Conservation (phyloP, 2,329 filamentous ascomycete genomes). For the Eutypella sp. region DNA sequence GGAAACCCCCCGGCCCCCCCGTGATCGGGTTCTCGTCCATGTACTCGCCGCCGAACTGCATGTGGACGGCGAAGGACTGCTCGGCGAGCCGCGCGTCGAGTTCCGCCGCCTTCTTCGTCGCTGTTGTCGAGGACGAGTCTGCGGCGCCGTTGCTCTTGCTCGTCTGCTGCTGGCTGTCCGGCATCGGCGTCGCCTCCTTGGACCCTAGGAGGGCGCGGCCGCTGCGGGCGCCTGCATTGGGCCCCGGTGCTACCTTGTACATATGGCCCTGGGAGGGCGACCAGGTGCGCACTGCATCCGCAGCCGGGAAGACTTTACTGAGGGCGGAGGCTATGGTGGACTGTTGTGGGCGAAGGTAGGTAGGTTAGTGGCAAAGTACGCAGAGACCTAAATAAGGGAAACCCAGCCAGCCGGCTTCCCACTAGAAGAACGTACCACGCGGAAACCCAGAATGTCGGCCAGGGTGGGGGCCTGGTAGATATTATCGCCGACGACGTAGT, state of each 20-base stretch:
- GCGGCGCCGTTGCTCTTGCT: constrained; percentile 25
- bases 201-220: constrained; percentile 34
- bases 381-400: no score
- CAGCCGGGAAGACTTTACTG: constrained; percentile 46
- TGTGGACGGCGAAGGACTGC: constrained; percentile 53
- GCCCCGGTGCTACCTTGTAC: constrained; percentile 40
- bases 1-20: constrained; percentile 60
- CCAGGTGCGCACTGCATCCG: constrained; percentile 49
- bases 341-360: constrained; percentile 26
- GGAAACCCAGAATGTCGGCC: constrained; percentile 53
- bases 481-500: constrained; percentile 62
- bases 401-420: no score
- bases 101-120: constrained; percentile 27
- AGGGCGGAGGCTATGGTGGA: constrained; percentile 52
- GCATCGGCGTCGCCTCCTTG: constrained; percentile 44
- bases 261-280: constrained; percentile 48
- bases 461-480: constrained; percentile 62
- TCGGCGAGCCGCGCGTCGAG: constrained; percentile 46
- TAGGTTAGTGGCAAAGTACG: no score
- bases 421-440: constrained; percentile 42
- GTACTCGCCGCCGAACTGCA: constrained; percentile 58
- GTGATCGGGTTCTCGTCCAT: constrained; percentile 66
- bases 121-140: constrained; percentile 15
- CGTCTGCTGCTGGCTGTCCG: constrained; percentile 20
- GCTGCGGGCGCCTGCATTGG: constrained; percentile 13